Evolutionary conservation across 1,284 basidiomycete species (phyloP).

Genomic region (Tilletia indica): DNA sequence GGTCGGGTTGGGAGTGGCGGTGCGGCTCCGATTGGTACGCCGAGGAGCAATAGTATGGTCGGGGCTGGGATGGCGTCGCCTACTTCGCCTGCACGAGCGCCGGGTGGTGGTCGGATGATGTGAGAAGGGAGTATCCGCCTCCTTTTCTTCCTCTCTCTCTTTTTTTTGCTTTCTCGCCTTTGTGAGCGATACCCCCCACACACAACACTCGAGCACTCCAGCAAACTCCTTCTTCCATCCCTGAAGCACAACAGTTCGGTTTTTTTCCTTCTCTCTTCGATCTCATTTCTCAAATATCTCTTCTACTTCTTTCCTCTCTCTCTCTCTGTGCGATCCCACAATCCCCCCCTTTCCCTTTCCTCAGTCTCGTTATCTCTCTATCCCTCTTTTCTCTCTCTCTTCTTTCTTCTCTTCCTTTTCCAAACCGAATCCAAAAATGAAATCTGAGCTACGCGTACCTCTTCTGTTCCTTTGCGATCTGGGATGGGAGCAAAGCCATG

Average conservation of each 20-base stretch:
- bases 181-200: not conserved
- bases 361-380: not conserved
- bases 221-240: not conserved
- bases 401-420: not conserved
- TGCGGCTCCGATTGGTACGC: constrained; percentile 9
- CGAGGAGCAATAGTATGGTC: not conserved
- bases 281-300: not conserved
- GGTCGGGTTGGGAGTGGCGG: not conserved
- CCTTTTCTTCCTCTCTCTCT: not conserved
- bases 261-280: not conserved
- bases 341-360: not conserved
- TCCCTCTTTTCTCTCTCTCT: constrained; percentile 1
- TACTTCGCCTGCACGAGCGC: constrained; percentile 6
- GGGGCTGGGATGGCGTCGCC: not conserved
- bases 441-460: not conserved
- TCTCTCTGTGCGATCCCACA: not conserved
- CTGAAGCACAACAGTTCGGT: not conserved
- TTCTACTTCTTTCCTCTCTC: not conserved
- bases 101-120: constrained; percentile 11
- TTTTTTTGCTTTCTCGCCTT: not conserved
- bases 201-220: not conserved
- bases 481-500: no score
- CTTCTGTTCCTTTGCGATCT: no score
- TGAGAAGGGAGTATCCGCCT: not conserved
- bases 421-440: constrained; percentile 3